Percentiles rank a stretch among this genome's conserved stretches.
Conservation (phyloP, 345 rosid species). For the Populus pruinosa region DNA sequence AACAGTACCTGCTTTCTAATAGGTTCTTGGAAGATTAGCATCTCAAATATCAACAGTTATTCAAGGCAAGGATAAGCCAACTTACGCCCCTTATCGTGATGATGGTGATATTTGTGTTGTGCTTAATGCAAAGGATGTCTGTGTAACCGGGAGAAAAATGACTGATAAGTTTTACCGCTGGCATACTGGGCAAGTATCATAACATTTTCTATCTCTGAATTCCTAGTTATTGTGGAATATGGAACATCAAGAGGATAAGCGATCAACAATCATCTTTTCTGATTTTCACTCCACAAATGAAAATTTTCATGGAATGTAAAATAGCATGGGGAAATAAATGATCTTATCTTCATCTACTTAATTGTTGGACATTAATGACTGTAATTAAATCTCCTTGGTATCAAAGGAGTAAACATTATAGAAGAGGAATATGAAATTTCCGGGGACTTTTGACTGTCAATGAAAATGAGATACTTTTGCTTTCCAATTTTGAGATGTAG, state of each 20-base stretch:
- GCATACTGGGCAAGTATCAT: conserved; percentile 84
- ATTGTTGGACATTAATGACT: background rate
- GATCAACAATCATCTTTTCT: background rate
- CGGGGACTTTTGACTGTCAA: background rate
- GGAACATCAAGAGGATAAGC: background rate
- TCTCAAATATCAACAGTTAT: conserved; percentile 86
- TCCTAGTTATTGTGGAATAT: background rate
- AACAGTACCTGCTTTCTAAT: background rate
- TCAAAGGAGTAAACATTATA: background rate
- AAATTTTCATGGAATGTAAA: background rate
- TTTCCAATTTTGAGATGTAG: background rate
- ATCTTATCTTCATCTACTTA: background rate
- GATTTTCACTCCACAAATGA: background rate
- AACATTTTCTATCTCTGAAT: background rate
- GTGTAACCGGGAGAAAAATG: conserved; percentile 86
- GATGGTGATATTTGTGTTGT: conserved; percentile 97
- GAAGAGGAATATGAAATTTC: background rate
- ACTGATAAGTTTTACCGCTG: conserved; percentile 83
- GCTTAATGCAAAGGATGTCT: conserved; percentile 87
- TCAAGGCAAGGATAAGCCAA: conserved; percentile 98
- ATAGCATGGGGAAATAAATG: background rate
- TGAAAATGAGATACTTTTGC: background rate
- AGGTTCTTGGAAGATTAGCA: conserved; percentile 98
- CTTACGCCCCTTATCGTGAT: conserved; percentile 79
- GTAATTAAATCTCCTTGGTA: background rate